These are phyloP conservation scores for Cladosporium oxysporum DNA, from an alignment of 2,329 filamentous ascomycete species.

Conservation along the genomic window DNA sequence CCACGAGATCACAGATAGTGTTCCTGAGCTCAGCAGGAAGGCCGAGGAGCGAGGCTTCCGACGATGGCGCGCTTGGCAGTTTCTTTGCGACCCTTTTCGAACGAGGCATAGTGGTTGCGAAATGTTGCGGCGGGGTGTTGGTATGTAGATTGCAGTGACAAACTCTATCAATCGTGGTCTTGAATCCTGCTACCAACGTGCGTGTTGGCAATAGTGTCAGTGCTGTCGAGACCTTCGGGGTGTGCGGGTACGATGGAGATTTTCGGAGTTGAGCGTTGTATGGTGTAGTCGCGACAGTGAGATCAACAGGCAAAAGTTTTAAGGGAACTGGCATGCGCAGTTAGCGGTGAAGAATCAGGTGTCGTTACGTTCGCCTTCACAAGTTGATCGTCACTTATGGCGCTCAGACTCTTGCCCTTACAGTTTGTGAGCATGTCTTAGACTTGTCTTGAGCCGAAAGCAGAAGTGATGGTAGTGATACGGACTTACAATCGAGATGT, in stretches of 20 bases:
- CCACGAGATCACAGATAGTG: background rate
- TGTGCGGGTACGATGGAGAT: no score
- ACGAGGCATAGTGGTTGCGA: background rate
- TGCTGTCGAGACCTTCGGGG: no score
- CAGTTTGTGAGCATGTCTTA: background rate
- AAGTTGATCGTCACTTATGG: background rate
- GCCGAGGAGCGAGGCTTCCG: background rate
- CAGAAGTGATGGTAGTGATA: background rate
- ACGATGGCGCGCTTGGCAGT: background rate
- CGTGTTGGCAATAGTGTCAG: no score
- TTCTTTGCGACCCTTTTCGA: background rate
- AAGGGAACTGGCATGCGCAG: no score
- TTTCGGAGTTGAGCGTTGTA: no score
- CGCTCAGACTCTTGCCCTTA: background rate
- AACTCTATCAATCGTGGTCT: no score
- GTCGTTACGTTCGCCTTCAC: no score
- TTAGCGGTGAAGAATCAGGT: no score
- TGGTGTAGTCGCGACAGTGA: no score
- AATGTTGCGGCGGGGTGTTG: background rate
- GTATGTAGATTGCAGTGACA: background rate
- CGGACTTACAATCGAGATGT: no score
- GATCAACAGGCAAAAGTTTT: no score
- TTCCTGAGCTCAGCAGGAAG: background rate
- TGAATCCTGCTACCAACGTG: no score
- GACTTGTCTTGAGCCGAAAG: background rate